These are phyloP conservation scores for Solanum pimpinellifolium DNA, from an alignment of 257 asterid species.

Conservation along the genomic window DNA sequence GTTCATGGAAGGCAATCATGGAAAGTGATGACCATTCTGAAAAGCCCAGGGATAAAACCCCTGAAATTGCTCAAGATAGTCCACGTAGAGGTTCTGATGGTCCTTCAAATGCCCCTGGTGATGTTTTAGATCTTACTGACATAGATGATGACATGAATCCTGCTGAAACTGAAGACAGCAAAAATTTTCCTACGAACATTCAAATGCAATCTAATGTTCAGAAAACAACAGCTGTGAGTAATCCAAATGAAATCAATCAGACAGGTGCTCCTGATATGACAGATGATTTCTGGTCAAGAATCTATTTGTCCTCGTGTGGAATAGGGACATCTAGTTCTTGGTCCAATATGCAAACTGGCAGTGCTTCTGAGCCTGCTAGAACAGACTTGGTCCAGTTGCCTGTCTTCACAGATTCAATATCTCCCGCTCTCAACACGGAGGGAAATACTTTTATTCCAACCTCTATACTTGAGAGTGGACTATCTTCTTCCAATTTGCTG, in stretches of 20 bases:
- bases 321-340: slow-evolving; percentile 12
- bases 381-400: slow-evolving; percentile 8
- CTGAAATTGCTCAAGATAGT: slow-evolving; percentile 10
- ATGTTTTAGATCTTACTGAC: slow-evolving; percentile 53
- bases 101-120: slow-evolving; percentile 7
- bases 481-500: slow-evolving; percentile 14
- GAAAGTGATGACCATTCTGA: slow-evolving; percentile 33
- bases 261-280: slow-evolving; percentile 6
- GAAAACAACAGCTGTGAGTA: background rate
- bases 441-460: slow-evolving; percentile 20
- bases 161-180: slow-evolving; percentile 28
- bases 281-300: slow-evolving; percentile 44
- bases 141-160: slow-evolving; percentile 32
- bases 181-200: slow-evolving; percentile 7
- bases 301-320: slow-evolving; percentile 28
- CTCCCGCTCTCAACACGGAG: slow-evolving; percentile 14
- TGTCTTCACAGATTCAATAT: slow-evolving; percentile 5
- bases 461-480: slow-evolving; percentile 17
- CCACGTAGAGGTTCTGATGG: slow-evolving; percentile 16
- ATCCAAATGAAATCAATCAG: slow-evolving; percentile 14
- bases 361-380: slow-evolving; percentile 10
- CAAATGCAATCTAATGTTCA: slow-evolving; percentile 10
- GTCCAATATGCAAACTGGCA: slow-evolving; percentile 13
- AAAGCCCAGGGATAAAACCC: slow-evolving; percentile 24
- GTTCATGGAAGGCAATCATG: slow-evolving; percentile 59